Conservation (phyloP, 345 rosid species). For the Melaleuca quinquenervia region DNA sequence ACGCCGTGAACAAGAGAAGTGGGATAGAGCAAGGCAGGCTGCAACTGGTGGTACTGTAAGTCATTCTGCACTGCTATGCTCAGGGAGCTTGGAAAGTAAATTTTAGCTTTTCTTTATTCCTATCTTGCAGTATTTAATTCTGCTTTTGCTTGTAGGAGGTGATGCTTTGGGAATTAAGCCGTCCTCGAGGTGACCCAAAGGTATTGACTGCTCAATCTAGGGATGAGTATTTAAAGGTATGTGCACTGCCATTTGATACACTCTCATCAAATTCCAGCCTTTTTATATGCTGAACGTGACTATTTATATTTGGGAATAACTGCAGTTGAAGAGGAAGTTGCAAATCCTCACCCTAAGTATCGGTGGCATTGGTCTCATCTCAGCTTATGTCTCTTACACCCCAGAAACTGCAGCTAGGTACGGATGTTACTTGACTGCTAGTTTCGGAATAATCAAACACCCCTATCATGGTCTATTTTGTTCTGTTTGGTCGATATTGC, state of each 20-base stretch:
- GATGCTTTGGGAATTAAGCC: conserved; percentile 49
- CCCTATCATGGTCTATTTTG: not conserved
- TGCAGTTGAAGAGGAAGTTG: conserved; percentile 64
- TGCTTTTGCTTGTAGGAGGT: conserved; percentile 28
- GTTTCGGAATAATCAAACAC: not conserved
- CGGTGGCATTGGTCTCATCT: conserved; percentile 79
- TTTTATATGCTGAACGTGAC: not conserved
- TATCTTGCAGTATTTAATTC: not conserved
- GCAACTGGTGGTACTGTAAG: conserved; percentile 75
- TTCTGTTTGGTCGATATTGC: not conserved
- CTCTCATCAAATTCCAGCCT: not conserved
- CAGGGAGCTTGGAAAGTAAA: not conserved
- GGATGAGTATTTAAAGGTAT: conserved; percentile 72
- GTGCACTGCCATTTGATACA: not conserved
- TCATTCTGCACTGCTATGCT: not conserved
- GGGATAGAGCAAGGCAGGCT: conserved; percentile 86
- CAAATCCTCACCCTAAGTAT: conserved; percentile 64
- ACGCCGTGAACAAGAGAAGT: conserved; percentile 76
- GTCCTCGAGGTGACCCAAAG: conserved; percentile 62
- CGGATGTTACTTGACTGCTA: not conserved
- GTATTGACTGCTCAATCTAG: conserved; percentile 67
- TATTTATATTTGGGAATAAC: not conserved
- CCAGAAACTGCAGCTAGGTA: conserved; percentile 87
- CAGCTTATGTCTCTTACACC: conserved; percentile 69
- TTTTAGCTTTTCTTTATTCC: not conserved